Conservation (phyloP, 805 yeast species). For the Saccharomyces eubayanus region DNA sequence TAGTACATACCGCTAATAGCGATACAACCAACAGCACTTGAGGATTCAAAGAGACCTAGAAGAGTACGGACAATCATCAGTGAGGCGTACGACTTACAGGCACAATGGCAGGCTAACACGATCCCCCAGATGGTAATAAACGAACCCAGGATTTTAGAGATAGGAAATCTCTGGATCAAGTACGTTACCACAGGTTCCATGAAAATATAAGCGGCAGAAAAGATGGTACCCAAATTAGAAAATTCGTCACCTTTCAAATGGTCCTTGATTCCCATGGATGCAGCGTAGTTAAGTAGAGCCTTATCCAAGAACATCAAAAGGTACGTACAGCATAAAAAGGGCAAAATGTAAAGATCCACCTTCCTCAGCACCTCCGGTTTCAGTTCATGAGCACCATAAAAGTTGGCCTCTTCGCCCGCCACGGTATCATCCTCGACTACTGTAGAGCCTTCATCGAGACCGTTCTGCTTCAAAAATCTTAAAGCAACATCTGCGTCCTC, state of each 20-base stretch:
- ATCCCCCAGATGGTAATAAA: slow-evolving; percentile 49
- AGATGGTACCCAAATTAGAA: slow-evolving; percentile 45
- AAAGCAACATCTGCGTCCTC: slow-evolving; percentile 3
- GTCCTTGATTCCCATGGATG: slow-evolving; percentile 53
- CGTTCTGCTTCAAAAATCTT: slow-evolving; percentile 3
- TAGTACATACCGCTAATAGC: slow-evolving; percentile 58
- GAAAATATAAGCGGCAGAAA: slow-evolving; percentile 45
- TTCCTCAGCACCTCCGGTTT: slow-evolving; percentile 26
- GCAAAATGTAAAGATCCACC: slow-evolving; percentile 42
- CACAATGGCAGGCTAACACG: slow-evolving; percentile 44
- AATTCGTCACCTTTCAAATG: slow-evolving; percentile 42
- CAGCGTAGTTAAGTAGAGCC: slow-evolving; percentile 51
- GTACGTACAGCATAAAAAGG: slow-evolving; percentile 45
- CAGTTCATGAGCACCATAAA: slow-evolving; percentile 21
- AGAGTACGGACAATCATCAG: slow-evolving; percentile 48
- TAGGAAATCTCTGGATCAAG: slow-evolving; percentile 44
- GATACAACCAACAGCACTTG: slow-evolving; percentile 49
- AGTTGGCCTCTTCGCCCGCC: slow-evolving; percentile 5
- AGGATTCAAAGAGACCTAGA: slow-evolving; percentile 47
- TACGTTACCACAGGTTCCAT: slow-evolving; percentile 45
- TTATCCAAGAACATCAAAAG: slow-evolving; percentile 54
- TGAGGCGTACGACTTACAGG: slow-evolving; percentile 44
- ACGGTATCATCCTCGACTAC: background rate
- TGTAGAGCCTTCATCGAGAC: slow-evolving; percentile 1
- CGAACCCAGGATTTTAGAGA: slow-evolving; percentile 41